Percentiles rank a stretch among this genome's conserved stretches.
These are phyloP conservation scores for Hypericum perforatum DNA, from an alignment of 345 rosid genomes.

Conservation along the genomic window DNA sequence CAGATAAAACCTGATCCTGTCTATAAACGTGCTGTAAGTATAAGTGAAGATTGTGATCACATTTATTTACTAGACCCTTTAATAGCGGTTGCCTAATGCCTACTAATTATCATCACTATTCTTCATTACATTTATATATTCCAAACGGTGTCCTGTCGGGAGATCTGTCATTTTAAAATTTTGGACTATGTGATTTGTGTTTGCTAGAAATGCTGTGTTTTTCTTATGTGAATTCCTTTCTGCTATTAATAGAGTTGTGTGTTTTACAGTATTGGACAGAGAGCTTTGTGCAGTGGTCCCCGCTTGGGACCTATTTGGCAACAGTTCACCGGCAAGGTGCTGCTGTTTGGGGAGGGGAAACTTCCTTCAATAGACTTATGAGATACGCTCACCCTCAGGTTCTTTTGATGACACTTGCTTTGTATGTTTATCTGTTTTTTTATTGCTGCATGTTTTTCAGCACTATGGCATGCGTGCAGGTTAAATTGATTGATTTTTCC, in stretches of 20 bases:
- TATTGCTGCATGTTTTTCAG: not conserved
- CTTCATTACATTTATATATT: too few species aligned
- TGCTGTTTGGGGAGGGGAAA: conserved; percentile 97
- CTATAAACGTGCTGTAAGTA: conserved; percentile 78
- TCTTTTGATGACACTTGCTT: not conserved
- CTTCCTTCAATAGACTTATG: conserved; percentile 71
- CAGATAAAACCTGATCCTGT: conserved; percentile 86
- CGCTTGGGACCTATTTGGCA: conserved; percentile 85
- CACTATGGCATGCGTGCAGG: conserved; percentile 26
- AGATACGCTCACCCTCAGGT: conserved; percentile 93
- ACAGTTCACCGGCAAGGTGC: conserved; percentile 94
- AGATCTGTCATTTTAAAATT: too few species aligned
- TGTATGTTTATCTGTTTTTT: not conserved
- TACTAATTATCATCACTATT: too few species aligned
- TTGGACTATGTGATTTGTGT: too few species aligned
- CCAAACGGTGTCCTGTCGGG: too few species aligned
- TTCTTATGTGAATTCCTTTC: not conserved
- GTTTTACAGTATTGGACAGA: conserved; percentile 79
- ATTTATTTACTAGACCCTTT: too few species aligned
- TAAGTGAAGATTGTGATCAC: not conserved
- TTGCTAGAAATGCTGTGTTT: too few species aligned
- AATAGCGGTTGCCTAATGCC: too few species aligned
- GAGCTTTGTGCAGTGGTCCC: conserved; percentile 95
- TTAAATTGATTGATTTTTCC: conserved; percentile 82
- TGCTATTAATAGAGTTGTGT: conserved; percentile 4